Percentiles rank a stretch among this genome's conserved stretches.
These are phyloP conservation scores for Cyanidioschyzon merolae DNA, from an alignment of 23 red algal species.

Conservation along the genomic window DNA sequence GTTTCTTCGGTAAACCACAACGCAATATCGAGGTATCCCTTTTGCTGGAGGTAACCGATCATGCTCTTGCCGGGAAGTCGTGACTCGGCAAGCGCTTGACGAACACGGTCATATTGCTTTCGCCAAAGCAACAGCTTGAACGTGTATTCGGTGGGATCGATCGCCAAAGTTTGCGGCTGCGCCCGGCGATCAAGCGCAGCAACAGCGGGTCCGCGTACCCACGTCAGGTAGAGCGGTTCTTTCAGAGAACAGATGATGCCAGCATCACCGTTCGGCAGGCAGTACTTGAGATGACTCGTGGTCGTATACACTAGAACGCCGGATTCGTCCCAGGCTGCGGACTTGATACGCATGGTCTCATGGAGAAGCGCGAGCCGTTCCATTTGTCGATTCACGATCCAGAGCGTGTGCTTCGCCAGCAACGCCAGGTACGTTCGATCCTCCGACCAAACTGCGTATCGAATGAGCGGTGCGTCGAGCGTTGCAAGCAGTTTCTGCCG, in stretches of 20 bases:
- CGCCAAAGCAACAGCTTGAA: constrained; percentile 91
- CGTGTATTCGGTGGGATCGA: constrained; percentile 94
- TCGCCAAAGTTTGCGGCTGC: constrained; percentile 55
- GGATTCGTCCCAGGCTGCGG: constrained; percentile 98
- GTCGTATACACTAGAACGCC: constrained; percentile 94
- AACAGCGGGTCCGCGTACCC: constrained; percentile 81
- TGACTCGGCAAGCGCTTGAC: constrained; percentile 66
- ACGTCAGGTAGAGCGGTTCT: constrained; percentile 72
- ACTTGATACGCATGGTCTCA: constrained; percentile 98
- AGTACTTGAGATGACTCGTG: constrained; percentile 98
- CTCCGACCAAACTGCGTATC: constrained; percentile 90
- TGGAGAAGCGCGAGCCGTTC: constrained; percentile 82
- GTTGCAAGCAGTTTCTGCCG: constrained; percentile 63
- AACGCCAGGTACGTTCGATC: constrained; percentile 71
- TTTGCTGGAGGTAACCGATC: constrained; percentile 85
- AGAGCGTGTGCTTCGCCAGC: constrained; percentile 78
- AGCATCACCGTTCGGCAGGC: constrained; percentile 90
- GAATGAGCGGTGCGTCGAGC: constrained; percentile 40
- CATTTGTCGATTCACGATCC: constrained; percentile 65
- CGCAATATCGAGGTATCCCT: constrained; percentile 95
- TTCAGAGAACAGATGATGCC: constrained; percentile 75
- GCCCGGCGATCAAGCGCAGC: constrained; percentile 79
- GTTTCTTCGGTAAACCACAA: constrained; percentile 89
- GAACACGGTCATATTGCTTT: constrained; percentile 88
- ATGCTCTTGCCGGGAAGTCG: constrained; percentile 82